These are phyloP conservation scores for Teunomyces atbi DNA, from an alignment of 805 yeast genomes.

Conservation along the genomic window DNA sequence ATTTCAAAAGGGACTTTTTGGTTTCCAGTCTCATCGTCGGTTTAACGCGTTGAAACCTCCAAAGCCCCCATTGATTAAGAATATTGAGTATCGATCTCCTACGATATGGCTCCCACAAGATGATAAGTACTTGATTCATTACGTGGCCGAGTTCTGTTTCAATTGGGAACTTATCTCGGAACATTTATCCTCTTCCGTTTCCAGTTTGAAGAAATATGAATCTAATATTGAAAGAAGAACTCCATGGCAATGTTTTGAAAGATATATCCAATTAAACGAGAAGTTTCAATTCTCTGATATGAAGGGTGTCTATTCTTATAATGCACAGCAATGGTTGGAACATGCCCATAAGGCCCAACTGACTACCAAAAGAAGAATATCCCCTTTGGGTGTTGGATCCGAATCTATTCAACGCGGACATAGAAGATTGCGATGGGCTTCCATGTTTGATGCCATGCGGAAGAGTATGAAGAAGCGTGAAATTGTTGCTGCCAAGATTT, in stretches of 20 bases:
- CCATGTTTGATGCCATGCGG: slow-evolving; percentile 94
- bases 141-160: slow-evolving; percentile 82
- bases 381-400: slow-evolving; percentile 90
- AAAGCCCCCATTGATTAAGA: slow-evolving; percentile 79
- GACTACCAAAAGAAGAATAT: slow-evolving; percentile 81
- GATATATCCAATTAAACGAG: slow-evolving; percentile 90
- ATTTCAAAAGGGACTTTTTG: slow-evolving; percentile 60
- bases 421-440: slow-evolving; percentile 87
- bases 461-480: slow-evolving; percentile 89
- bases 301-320: slow-evolving; percentile 79
- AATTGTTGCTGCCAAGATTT: slow-evolving; percentile 43
- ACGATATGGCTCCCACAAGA: slow-evolving; percentile 97
- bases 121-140: slow-evolving; percentile 73
- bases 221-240: slow-evolving; percentile 94
- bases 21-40: slow-evolving; percentile 49
- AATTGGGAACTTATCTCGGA: slow-evolving; percentile 93
- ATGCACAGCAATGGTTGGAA: slow-evolving; percentile 89
- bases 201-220: slow-evolving; percentile 58
- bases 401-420: slow-evolving; percentile 95
- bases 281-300: slow-evolving; percentile 82
- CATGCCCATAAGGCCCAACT: slow-evolving; percentile 87
- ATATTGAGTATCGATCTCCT: slow-evolving; percentile 81
- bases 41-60: slow-evolving; percentile 79
- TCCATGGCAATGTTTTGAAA: slow-evolving; percentile 98
- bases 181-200: slow-evolving; percentile 64